Evolutionary conservation across 2,329 filamentous ascomycete genomes (phyloP), one percentile per base, ranked within the genome.

Genomic region (Sphaceloma murrayae): DNA sequence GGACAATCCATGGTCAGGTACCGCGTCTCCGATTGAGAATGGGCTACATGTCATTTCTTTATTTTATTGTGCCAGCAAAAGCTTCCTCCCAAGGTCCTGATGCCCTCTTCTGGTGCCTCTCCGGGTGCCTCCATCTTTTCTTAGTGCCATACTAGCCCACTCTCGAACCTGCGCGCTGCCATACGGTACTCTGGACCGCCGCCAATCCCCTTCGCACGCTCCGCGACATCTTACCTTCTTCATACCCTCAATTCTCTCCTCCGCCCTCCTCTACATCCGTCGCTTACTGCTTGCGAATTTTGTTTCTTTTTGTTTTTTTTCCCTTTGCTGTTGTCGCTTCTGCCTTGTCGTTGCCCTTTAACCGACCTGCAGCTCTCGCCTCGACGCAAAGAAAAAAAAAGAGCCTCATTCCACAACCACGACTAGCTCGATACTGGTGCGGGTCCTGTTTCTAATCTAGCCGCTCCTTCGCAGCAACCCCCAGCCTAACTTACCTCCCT

Each of bases 341-440:
- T n/a, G n/a, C n/a, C 19, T 26, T 26, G 18, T 38, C 34, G 6
- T 13, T 9, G 13, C 14, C 34, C n/a, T 7, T 13, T 31, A 13
- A 13, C 9, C 9, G 29, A 11, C 13, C 11, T 18, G 32, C 32
- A 34, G 6, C 14, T n/a, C 5, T 5, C 16, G 29, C n/a, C 8
- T 21, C 5, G 16, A 24, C 14, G 19, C 24, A 4, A n/a, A 38
- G 33, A 18, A 36, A 36, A 18, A 21, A 19, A 26, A 19, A 33
- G 19, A 40, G 36, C 36, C 24, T 17, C 33, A 36, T 14, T 18
- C 33, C 16, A 18, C 19, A 36, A 16, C 11, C 24, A 8, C 10
- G 22, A 40, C 13, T 40, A 40, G 36, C 36, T 40, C 36, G 36
- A 40, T n/a, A 29, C 22, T 43, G 40, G 27, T 29, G 40, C 24